Conservation (phyloP, 768 basidiomycete species). For the Collybia nuda region DNA sequence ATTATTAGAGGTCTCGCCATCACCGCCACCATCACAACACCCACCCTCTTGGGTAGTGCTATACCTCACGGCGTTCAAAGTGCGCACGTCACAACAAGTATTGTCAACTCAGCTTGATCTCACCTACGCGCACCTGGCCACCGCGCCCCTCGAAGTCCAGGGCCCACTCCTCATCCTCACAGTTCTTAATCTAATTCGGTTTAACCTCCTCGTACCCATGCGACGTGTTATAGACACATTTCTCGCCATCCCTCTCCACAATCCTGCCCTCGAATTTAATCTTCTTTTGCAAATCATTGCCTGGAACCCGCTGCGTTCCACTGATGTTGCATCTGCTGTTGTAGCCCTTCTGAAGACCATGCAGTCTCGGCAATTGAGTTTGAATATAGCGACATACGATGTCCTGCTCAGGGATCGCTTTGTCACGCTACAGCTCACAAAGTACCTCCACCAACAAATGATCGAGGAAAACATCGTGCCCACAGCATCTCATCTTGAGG, state of each 20-base stretch:
- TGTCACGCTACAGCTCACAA: constrained; percentile 49
- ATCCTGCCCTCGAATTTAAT: constrained; percentile 43
- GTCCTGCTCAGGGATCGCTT: constrained; percentile 49
- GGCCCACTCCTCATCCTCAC: constrained; percentile 47
- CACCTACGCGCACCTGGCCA: constrained; percentile 35
- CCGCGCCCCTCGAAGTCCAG: constrained; percentile 27
- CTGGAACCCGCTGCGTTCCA: constrained; percentile 35
- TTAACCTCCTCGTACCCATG: constrained; percentile 46
- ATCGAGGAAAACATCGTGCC: constrained; percentile 37
- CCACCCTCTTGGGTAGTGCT: constrained; percentile 49
- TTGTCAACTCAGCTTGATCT: constrained; percentile 41
- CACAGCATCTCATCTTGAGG: constrained; percentile 42
- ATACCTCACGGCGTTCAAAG: constrained; percentile 44
- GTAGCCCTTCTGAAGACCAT: constrained; percentile 45
- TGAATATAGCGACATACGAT: constrained; percentile 41
- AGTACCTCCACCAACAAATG: constrained; percentile 44
- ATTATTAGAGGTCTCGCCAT: neutral
- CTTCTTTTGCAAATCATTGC: constrained; percentile 53
- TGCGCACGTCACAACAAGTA: constrained; percentile 46
- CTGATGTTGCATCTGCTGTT: constrained; percentile 36
- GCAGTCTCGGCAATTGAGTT: constrained; percentile 40
- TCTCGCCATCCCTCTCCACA: constrained; percentile 29
- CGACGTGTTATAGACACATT: constrained; percentile 43
- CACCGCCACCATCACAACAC: constrained; percentile 30
- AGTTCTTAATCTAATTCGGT: constrained; percentile 47